phyloP scores from a whole-genome alignment of 2,329 filamentous ascomycete species.

The Pestalotiopsis fici region DNA sequence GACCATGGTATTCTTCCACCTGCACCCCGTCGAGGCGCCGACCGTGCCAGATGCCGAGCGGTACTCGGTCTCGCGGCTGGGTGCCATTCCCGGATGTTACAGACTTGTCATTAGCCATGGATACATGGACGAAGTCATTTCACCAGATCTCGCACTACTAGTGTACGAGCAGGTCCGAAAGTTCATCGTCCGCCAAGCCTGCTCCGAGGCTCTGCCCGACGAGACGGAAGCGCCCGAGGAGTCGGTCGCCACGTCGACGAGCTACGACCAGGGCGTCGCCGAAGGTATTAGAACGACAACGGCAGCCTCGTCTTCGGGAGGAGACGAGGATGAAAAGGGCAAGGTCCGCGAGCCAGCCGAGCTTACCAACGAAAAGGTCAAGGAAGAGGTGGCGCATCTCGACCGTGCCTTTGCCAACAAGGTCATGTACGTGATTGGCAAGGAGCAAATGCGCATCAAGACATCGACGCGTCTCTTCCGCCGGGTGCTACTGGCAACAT shows the following conservation, averaged over 20 bases:
- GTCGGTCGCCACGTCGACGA: slow-evolving; percentile 14
- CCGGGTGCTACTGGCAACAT: slow-evolving; percentile 50
- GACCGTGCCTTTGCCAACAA: slow-evolving; percentile 46
- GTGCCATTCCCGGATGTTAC: slow-evolving; percentile 63
- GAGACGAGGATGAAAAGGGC: slow-evolving; percentile 9
- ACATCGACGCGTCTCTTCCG: slow-evolving; percentile 41
- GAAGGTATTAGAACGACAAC: slow-evolving; percentile 12
- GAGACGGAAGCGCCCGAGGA: slow-evolving; percentile 11
- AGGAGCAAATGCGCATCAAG: slow-evolving; percentile 59
- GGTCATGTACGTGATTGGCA: slow-evolving; percentile 60
- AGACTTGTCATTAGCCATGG: slow-evolving; percentile 71
- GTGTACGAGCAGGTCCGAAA: slow-evolving; percentile 60
- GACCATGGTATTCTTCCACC: slow-evolving; percentile 73
- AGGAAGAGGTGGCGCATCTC: slow-evolving; percentile 44
- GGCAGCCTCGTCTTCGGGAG: background rate
- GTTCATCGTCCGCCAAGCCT: slow-evolving; percentile 42
- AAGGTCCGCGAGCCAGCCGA: slow-evolving; percentile 14
- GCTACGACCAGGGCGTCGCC: slow-evolving; percentile 8
- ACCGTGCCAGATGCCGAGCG: slow-evolving; percentile 50
- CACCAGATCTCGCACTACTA: slow-evolving; percentile 60
- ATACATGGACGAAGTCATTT: slow-evolving; percentile 72
- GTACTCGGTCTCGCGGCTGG: slow-evolving; percentile 44
- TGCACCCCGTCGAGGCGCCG: slow-evolving; percentile 63
- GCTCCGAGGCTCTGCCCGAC: slow-evolving; percentile 9
- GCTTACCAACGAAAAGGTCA: slow-evolving; percentile 25